Percentiles rank a stretch among this genome's conserved stretches.
Conservation (phyloP, 352 stramenopile genomes). For the Blastocystis hominis region DNA sequence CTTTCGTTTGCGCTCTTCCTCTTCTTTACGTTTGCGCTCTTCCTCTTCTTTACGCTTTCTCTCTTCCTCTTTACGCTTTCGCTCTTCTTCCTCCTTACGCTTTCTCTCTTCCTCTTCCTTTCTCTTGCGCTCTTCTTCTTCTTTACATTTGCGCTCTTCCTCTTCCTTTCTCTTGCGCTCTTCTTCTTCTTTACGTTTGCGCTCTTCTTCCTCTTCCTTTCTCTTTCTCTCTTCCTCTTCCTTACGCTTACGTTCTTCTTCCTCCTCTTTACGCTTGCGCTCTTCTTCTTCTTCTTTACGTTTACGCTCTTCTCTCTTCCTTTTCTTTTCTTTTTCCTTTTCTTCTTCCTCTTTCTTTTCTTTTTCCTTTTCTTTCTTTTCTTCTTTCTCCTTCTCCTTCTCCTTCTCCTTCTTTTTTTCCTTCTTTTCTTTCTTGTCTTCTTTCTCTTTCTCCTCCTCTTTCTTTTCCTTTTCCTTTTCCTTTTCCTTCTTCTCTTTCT, state of each 20-base stretch:
- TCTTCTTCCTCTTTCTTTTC: neutral
- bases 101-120: too few relatives aligned
- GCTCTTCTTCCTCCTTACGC: neutral
- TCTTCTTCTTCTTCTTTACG: too few relatives aligned
- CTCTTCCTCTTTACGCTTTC: neutral
- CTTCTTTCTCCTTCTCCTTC: neutral
- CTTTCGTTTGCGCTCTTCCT: neutral
- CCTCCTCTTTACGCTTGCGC: neutral
- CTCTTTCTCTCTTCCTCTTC: constrained; percentile 7
- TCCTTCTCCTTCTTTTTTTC: neutral
- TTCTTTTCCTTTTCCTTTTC: neutral
- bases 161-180: neutral
- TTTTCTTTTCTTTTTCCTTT: neutral
- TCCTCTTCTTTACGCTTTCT: neutral
- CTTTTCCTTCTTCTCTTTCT: neutral
- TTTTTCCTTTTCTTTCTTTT: neutral
- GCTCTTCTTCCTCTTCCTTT: neutral
- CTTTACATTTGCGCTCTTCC: neutral
- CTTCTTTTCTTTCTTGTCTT: neutral
- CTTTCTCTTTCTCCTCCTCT: neutral
- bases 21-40: neutral
- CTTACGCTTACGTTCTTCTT: neutral
- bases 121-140: neutral
- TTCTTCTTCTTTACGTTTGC: neutral
- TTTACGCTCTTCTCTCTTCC: neutral